A percentile compares a stretch with the other conserved stretches of the same genome.
Conservation (phyloP, 495 filamentous ascomycete species). For the Podospora fimiseda region DNA sequence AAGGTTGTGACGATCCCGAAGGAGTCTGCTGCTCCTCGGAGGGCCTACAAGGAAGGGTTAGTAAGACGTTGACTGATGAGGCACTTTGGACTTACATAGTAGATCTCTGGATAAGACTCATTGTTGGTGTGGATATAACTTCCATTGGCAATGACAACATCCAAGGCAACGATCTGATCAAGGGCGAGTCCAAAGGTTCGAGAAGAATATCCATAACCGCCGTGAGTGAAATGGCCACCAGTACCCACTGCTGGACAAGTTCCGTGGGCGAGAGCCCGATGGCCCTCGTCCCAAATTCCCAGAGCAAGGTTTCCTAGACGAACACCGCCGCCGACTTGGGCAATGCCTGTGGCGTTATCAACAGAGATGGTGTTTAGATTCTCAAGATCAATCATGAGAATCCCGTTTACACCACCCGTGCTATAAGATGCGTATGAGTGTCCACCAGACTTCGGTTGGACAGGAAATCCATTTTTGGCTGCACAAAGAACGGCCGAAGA, state of each 20-base stretch:
- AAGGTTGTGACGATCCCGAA: slow-evolving; percentile 55
- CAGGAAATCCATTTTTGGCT: slow-evolving; percentile 37
- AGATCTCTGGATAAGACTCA: slow-evolving; percentile 40
- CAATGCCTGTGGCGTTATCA: slow-evolving; percentile 37
- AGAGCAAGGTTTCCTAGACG: slow-evolving; percentile 54
- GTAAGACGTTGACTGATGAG: neutral
- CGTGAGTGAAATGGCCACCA: slow-evolving; percentile 63
- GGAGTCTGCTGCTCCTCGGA: slow-evolving; percentile 54
- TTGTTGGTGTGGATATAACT: slow-evolving; percentile 36
- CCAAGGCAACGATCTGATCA: slow-evolving; percentile 53
- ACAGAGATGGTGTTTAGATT: slow-evolving; percentile 26
- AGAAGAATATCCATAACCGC: slow-evolving; percentile 57
- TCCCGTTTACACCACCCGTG: slow-evolving; percentile 42
- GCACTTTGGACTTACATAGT: slow-evolving; percentile 35
- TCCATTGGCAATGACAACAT: slow-evolving; percentile 61
- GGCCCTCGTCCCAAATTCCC: slow-evolving; percentile 43
- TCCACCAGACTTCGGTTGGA: slow-evolving; percentile 60
- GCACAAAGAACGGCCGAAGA: slow-evolving; percentile 47
- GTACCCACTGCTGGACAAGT: slow-evolving; percentile 56
- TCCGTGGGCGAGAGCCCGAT: slow-evolving; percentile 57
- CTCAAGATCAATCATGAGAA: slow-evolving; percentile 47
- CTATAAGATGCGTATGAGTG: slow-evolving; percentile 62
- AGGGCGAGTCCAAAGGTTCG: slow-evolving; percentile 59
- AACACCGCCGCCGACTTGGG: slow-evolving; percentile 51
- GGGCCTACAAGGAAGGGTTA: slow-evolving; percentile 24